Base-by-base conservation (phyloP, 352 stramenopile genomes). In the Heterotrichella gracilis region DNA sequence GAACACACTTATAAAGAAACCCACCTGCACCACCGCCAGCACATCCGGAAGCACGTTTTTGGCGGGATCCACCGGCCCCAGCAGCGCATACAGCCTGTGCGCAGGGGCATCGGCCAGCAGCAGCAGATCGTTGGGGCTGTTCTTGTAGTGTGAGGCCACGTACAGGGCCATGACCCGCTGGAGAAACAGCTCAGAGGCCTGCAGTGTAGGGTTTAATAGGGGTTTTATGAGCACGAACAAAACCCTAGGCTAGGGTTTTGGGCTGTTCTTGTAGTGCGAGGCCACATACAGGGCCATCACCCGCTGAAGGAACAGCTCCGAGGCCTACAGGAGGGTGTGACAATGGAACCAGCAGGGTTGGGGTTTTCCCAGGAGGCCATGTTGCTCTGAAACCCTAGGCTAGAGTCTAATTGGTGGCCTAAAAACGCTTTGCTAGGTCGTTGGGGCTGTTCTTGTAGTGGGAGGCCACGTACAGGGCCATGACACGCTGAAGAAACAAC, bases 401-500 rank as follows among this genome's bases (percentile, higher is more conserved):
- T n/a, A n/a, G n/a, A n/a, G n/a, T n/a, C n/a, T n/a, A n/a, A n/a
- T n/a, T n/a, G n/a, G n/a, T n/a, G n/a, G n/a, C n/a, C n/a, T n/a
- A n/a, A n/a, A n/a, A n/a, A n/a, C n/a, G n/a, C n/a, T n/a, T n/a
- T n/a, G n/a, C n/a, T n/a, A 99, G 78, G 79, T 99, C 93, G 76
- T 98, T 98, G 9, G 93, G 93, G 73, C 90, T 86, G 78, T 99
- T 99, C 76, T 97, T 97, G 85, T 99, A 98, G 79, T 99, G 93
- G 22, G 90, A 94, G 53, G 87, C 88, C 53, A 94, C 94, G 75
- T 97, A 98, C 2, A 99, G 80, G 24, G 83, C 77, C 85, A 92
- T 90, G 69, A 94, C 82, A 24, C 85, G 82, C 32, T 76, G 73
- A 69, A 93, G 69, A 23, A 94, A n/a, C n/a, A n/a, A n/a, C n/a